Percentiles rank a stretch among this genome's conserved stretches.
These are phyloP conservation scores for Vaccinium darrowii DNA, from an alignment of 148 eudicot genomes.

Conservation along the genomic window DNA sequence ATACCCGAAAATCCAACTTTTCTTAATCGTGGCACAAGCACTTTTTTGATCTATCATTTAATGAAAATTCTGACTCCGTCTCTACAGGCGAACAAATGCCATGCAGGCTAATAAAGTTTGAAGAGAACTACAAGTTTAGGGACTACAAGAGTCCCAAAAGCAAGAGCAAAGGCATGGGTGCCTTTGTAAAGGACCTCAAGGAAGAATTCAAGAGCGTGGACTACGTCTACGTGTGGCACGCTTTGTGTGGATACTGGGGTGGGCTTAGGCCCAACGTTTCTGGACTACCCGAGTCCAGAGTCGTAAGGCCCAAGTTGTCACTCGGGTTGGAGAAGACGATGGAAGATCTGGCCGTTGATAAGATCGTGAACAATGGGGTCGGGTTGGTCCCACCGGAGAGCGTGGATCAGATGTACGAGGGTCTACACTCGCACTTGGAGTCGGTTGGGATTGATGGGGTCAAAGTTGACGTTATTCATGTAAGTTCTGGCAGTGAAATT, in stretches of 20 bases:
- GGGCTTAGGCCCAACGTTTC: slow-evolving; percentile 67
- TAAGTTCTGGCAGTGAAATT: slow-evolving; percentile 23
- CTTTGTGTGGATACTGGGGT: slow-evolving; percentile 94
- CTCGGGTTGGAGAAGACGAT: slow-evolving; percentile 71
- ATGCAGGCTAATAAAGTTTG: slow-evolving; percentile 64
- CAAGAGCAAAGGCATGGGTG: slow-evolving; percentile 63
- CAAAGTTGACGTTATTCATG: slow-evolving; percentile 95
- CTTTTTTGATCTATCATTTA: no score
- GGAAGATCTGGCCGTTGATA: slow-evolving; percentile 93
- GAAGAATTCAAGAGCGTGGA: slow-evolving; percentile 64
- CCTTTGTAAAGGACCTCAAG: slow-evolving; percentile 78
- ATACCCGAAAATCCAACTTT: no score
- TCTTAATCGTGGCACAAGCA: no score
- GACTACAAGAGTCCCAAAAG: slow-evolving; percentile 55
- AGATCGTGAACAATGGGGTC: slow-evolving; percentile 83
- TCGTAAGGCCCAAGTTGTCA: slow-evolving; percentile 58
- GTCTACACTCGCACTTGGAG: slow-evolving; percentile 74
- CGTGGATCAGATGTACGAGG: slow-evolving; percentile 71
- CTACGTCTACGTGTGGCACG: slow-evolving; percentile 94
- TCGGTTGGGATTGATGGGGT: slow-evolving; percentile 86
- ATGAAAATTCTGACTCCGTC: neutral
- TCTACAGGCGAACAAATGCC: slow-evolving; percentile 72
- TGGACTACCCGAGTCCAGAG: slow-evolving; percentile 55
- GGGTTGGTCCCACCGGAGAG: slow-evolving; percentile 76
- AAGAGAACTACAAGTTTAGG: slow-evolving; percentile 82